These are phyloP conservation scores for Candida anutae DNA, from an alignment of 1,139 yeast genomes.

Conservation along the genomic window DNA sequence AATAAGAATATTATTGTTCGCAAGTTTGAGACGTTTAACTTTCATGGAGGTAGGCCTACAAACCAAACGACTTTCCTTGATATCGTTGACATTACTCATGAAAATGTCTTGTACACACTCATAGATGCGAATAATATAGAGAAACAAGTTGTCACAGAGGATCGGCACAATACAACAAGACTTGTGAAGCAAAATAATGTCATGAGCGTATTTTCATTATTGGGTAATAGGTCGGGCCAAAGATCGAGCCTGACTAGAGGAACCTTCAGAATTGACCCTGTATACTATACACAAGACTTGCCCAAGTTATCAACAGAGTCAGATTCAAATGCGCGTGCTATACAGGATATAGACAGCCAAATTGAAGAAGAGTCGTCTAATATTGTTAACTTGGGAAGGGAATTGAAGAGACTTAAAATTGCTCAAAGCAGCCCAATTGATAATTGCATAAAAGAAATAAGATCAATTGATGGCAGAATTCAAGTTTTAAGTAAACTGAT, in stretches of 20 bases:
- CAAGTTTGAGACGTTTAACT: conserved; percentile 50
- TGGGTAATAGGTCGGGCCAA: conserved; percentile 34
- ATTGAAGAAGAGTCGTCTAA: conserved; percentile 9
- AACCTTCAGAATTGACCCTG: conserved; percentile 53
- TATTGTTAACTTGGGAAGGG: conserved; percentile 11
- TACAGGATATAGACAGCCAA: conserved; percentile 4
- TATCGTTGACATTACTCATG: conserved; percentile 47
- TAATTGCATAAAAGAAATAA: conserved; percentile 3
- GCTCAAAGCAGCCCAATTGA: conserved; percentile 4
- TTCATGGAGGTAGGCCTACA: conserved; percentile 20
- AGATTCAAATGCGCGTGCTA: conserved; percentile 9
- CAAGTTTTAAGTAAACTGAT: conserved; percentile 11
- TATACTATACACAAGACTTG: conserved; percentile 28
- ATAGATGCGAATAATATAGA: conserved; percentile 64
- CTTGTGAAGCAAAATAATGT: conserved; percentile 33
- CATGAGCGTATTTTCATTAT: conserved; percentile 35
- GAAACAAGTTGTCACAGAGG: conserved; percentile 43
- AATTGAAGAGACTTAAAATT: conserved; percentile 6
- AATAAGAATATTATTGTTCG: conserved; percentile 44
- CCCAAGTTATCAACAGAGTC: conserved; percentile 20
- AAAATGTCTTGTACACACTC: conserved; percentile 49
- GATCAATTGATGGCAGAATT: conserved; percentile 7
- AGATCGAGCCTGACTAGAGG: conserved; percentile 31
- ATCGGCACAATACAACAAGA: conserved; percentile 44
- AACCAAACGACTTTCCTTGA: conserved; percentile 48